phyloP scores from a whole-genome alignment of 805 yeast species.

The Suhomyces sp. region DNA sequence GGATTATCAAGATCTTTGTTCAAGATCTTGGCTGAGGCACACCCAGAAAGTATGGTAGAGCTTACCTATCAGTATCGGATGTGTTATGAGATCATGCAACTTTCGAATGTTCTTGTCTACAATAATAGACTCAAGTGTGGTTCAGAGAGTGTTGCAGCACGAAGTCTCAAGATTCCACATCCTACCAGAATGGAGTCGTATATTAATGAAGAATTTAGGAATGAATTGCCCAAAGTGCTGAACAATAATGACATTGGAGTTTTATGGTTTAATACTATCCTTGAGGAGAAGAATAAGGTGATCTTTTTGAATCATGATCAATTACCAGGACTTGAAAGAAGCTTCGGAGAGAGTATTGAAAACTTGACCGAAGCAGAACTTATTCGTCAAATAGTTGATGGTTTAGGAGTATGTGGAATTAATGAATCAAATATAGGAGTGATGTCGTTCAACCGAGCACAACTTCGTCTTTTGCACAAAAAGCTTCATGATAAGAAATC shows the following conservation, averaged over 20 bases:
- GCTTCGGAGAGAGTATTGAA: conserved; percentile 64
- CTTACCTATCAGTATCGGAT: conserved; percentile 85
- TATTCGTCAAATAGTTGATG: conserved; percentile 59
- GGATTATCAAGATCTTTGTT: conserved; percentile 79
- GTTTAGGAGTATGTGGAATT: conserved; percentile 61
- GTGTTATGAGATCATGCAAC: conserved; percentile 83
- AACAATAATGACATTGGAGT: neutral
- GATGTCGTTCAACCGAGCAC: conserved; percentile 87
- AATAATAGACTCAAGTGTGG: conserved; percentile 79
- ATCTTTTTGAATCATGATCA: conserved; percentile 78
- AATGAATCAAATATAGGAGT: conserved; percentile 66
- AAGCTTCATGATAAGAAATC: conserved; percentile 31
- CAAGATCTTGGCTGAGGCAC: conserved; percentile 64
- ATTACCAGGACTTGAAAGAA: conserved; percentile 56
- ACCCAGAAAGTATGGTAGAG: conserved; percentile 75
- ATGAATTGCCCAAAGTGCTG: too few relatives aligned
- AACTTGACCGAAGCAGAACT: conserved; percentile 73
- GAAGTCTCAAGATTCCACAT: conserved; percentile 50
- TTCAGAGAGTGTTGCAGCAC: conserved; percentile 57
- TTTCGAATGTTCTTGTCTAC: conserved; percentile 80
- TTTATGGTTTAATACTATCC: conserved; percentile 57
- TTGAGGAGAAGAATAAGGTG: conserved; percentile 60
- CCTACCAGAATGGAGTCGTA: conserved; percentile 23
- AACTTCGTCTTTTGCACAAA: conserved; percentile 43
- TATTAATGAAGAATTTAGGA: neutral